Evolutionary conservation across 2,329 filamentous ascomycete genomes (phyloP).

Genomic region (Penicillium sp.): DNA sequence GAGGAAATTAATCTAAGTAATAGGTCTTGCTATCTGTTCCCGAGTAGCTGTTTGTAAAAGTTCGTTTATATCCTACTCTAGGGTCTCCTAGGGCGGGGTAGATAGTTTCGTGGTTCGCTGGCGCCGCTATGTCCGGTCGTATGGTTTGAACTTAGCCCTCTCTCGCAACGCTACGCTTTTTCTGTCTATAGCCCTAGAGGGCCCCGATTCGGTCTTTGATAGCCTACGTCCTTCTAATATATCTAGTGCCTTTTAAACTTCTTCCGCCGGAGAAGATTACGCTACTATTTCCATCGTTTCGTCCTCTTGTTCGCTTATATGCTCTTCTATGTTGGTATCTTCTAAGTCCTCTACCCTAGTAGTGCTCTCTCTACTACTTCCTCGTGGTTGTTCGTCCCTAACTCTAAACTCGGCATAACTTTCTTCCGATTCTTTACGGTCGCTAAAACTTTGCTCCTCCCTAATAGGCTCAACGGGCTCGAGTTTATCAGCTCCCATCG

Average conservation of each 20-base stretch:
- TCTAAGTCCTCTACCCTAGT: too few relatives aligned
- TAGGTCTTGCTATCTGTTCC: conserved; percentile 4
- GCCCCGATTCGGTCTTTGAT: neutral
- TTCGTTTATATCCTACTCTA: conserved; percentile 8
- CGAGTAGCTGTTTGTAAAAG: conserved; percentile 2
- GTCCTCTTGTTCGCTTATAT: too few relatives aligned
- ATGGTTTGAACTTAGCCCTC: conserved; percentile 4
- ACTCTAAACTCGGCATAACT: conserved; percentile 1
- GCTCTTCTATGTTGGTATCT: too few relatives aligned
- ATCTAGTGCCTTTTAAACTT: conserved; percentile 1
- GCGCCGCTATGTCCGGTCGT: conserved; percentile 3
- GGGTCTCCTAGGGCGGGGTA: conserved; percentile 3
- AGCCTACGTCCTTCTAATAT: conserved; percentile 7
- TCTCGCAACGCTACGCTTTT: conserved; percentile 4
- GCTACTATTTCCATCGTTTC: too few relatives aligned
- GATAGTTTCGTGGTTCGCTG: conserved; percentile 1
- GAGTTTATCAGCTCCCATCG: neutral
- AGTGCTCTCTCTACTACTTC: neutral
- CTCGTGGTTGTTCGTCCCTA: neutral
- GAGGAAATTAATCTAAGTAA: conserved; percentile 9
- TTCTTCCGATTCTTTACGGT: neutral
- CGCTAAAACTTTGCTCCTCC: neutral
- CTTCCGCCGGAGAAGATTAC: neutral
- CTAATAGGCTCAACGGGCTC: neutral
- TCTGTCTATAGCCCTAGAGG: conserved; percentile 4